These are phyloP conservation scores for Naganishia cerealis DNA, from an alignment of 1,284 basidiomycete genomes.

Conservation along the genomic window DNA sequence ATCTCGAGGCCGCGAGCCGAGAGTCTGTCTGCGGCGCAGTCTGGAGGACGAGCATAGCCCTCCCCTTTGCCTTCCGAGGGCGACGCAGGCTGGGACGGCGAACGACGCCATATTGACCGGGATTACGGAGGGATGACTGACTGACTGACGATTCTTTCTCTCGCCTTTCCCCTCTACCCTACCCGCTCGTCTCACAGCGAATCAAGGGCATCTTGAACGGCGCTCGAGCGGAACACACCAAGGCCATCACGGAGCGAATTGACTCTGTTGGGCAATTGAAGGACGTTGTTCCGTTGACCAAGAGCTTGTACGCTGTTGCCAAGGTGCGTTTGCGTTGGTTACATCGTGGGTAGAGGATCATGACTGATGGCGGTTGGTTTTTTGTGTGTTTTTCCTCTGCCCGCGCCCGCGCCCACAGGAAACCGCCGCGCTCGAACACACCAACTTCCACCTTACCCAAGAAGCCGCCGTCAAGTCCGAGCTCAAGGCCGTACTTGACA, in stretches of 20 bases:
- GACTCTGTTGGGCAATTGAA: conserved; percentile 86
- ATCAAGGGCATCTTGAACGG: conserved; percentile 79
- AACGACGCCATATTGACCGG: too few relatives aligned
- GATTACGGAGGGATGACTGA: too few relatives aligned
- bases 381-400: not conserved
- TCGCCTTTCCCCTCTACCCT: not conserved
- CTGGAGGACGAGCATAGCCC: too few relatives aligned
- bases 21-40: not conserved
- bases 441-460: conserved; percentile 87
- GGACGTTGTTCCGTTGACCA: conserved; percentile 85
- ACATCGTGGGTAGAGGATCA: not conserved
- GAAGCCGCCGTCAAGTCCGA: conserved; percentile 82
- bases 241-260: conserved; percentile 90
- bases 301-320: conserved; percentile 86
- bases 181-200: too few relatives aligned
- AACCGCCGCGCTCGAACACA: conserved; percentile 85
- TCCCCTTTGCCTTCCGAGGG: too few relatives aligned
- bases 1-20: not conserved
- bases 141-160: too few relatives aligned
- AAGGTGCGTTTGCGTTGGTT: too few relatives aligned
- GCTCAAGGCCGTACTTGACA: conserved; percentile 92
- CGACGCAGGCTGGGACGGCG: too few relatives aligned
- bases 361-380: not conserved
- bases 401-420: conserved; percentile 60
- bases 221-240: conserved; percentile 85